phyloP scores from a whole-genome alignment of 257 asterid genomes.

The Galeopsis tetrahit region DNA sequence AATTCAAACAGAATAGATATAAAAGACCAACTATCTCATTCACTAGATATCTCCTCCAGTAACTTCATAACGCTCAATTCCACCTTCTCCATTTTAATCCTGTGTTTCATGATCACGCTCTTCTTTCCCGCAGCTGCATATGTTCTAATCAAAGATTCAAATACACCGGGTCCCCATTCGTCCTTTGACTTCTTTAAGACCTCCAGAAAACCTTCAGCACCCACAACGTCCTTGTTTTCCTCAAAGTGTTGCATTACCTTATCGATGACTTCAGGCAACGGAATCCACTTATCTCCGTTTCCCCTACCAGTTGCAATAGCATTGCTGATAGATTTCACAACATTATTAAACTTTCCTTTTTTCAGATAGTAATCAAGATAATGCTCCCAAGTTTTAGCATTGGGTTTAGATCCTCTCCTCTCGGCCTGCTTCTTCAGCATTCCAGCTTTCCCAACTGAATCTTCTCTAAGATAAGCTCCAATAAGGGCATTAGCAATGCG shows the following conservation, averaged over 20 bases:
- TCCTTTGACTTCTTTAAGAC: conserved; percentile 60
- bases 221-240: conserved; percentile 67
- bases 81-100: conserved; percentile 86
- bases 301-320: conserved; percentile 71
- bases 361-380: conserved; percentile 68
- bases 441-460: conserved; percentile 63
- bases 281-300: conserved; percentile 70
- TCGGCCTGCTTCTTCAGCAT: conserved; percentile 58
- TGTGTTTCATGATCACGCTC: conserved; percentile 60
- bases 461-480: conserved; percentile 71
- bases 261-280: conserved; percentile 47
- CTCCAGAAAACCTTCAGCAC: conserved; percentile 69
- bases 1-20: neutral
- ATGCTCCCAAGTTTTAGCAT: conserved; percentile 90
- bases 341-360: conserved; percentile 59
- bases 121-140: conserved; percentile 78
- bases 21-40: conserved; percentile 42
- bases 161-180: conserved; percentile 48
- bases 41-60: conserved; percentile 55
- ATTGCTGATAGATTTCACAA: conserved; percentile 56
- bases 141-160: conserved; percentile 72
- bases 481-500: conserved; percentile 80
- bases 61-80: conserved; percentile 70
- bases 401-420: conserved; percentile 71
- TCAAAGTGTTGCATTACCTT: conserved; percentile 68